Evolutionary conservation across 2,329 filamentous ascomycete species (phyloP), one percentile per base, ranked within the genome.

Genomic region (Verticillium nonalfalfae): DNA sequence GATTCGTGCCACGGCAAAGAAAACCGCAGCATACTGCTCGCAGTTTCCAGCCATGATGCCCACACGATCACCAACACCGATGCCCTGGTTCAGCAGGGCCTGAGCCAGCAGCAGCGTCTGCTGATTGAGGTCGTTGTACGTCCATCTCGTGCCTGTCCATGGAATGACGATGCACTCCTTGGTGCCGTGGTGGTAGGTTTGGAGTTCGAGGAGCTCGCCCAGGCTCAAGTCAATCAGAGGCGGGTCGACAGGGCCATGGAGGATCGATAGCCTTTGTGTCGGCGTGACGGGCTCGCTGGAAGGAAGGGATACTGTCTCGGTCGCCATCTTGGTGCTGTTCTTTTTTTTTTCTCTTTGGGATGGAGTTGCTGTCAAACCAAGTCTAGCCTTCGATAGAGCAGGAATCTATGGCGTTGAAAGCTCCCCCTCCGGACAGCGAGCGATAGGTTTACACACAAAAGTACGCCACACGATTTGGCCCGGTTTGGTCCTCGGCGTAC

Each of bases 41-140:
- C 93, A 78, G 84, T 96, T 76, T 78, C 93, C 68, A 74, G 89
- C 89, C 86, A 92, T 91, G 66, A 93, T 87, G 35, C 85, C 90
- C 34, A 93, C 81, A 14, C 89, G 81, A 71, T 92, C 90, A 39
- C 89, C 89, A 35, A 84, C 82, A 45, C 83, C 78, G 59, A 92
- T 84, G 2, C 88, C 88, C 73, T 87, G 82, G 26, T 85, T 83
- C 54, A 91, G 74, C 62, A 93, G 74, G 11, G 89, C 89, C 58
- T 85, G 85, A 6, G 87, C 86, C 55, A 90, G 74, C 60, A 81
- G 77, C 55, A 83, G 81, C 67, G 83, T 85, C 73, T 88, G 84
- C 61, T 85, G 79, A 68, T 86, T 84, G 59, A 90, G 76, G 63
- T 88, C 80, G 63, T 83, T 80, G 74, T 90, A 90, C 0, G 87